Conservation (phyloP, 345 rosid species). For the Rhizophora mangle region DNA sequence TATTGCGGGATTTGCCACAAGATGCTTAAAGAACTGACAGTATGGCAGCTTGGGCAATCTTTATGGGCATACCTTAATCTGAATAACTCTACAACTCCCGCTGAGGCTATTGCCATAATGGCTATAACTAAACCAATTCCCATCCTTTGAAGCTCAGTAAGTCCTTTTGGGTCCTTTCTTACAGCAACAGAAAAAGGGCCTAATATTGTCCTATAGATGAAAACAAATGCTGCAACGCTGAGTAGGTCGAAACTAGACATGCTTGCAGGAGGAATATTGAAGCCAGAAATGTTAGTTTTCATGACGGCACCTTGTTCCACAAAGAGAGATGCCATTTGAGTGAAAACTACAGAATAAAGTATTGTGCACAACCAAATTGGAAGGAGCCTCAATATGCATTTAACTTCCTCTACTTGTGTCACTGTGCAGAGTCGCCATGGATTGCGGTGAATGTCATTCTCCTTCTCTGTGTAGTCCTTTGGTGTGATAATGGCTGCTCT, state of each 20-base stretch:
- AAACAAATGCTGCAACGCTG: constrained; percentile 24
- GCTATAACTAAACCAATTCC: constrained; percentile 30
- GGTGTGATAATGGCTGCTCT: constrained; percentile 21
- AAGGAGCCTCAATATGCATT: constrained; percentile 27
- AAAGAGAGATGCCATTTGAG: constrained; percentile 34
- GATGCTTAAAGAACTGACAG: constrained; percentile 23
- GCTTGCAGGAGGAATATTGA: constrained; percentile 30
- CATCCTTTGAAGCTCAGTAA: constrained; percentile 34
- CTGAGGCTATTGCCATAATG: constrained; percentile 22
- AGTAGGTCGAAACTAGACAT: constrained; percentile 32
- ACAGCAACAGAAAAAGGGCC: constrained; percentile 20
- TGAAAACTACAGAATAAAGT: constrained; percentile 29
- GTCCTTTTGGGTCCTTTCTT: constrained; percentile 14
- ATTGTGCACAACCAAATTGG: constrained; percentile 37
- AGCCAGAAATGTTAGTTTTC: constrained; percentile 19
- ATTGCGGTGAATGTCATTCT: neutral
- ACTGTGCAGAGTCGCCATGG: constrained; percentile 26
- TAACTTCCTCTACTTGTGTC: constrained; percentile 31
- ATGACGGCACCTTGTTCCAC: constrained; percentile 34
- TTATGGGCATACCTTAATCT: constrained; percentile 16
- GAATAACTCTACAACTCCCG: constrained; percentile 27
- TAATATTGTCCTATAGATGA: constrained; percentile 18
- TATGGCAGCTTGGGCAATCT: constrained; percentile 4
- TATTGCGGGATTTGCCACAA: constrained; percentile 34
- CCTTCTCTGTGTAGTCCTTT: neutral